phyloP scores from a whole-genome alignment of 2,329 filamentous ascomycete species.

The Dactylellina leptospora region DNA sequence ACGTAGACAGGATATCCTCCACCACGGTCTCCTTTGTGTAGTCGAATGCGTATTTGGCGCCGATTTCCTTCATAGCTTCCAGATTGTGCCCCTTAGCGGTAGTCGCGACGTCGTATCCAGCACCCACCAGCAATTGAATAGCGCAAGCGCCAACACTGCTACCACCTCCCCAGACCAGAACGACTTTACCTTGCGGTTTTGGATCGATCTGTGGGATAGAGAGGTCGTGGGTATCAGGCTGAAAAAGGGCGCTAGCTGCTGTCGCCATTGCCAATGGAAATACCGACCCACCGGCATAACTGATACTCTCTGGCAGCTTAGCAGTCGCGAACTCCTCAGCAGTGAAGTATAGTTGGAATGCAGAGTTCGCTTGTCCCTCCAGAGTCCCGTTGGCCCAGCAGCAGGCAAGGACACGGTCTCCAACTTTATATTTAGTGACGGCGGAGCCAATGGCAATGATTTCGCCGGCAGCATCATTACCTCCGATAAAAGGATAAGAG shows the following conservation, averaged over 20 bases:
- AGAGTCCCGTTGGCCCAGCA: constrained; percentile 54
- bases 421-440: constrained; percentile 65
- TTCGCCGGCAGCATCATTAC: constrained; percentile 67
- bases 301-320: constrained; percentile 57
- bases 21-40: constrained; percentile 11
- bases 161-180: constrained; percentile 67
- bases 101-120: constrained; percentile 63
- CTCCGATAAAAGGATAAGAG: constrained; percentile 61
- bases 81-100: constrained; percentile 63
- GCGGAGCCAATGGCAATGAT: constrained; percentile 65
- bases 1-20: constrained; percentile 8
- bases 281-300: constrained; percentile 58
- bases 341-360: constrained; percentile 59
- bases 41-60: constrained; percentile 59
- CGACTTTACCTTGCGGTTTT: constrained; percentile 57
- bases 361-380: constrained; percentile 24
- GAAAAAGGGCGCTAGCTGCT: constrained; percentile 58
- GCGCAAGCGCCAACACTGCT: constrained; percentile 63
- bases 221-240: constrained; percentile 55
- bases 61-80: constrained; percentile 62
- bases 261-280: constrained; percentile 58
- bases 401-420: constrained; percentile 63
- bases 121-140: constrained; percentile 63
- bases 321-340: constrained; percentile 56
- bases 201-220: constrained; percentile 30